A percentile compares a stretch with the other conserved stretches of the same genome.
Conservation (phyloP, 768 basidiomycete genomes). For the Coprinopsis strossmayeri region DNA sequence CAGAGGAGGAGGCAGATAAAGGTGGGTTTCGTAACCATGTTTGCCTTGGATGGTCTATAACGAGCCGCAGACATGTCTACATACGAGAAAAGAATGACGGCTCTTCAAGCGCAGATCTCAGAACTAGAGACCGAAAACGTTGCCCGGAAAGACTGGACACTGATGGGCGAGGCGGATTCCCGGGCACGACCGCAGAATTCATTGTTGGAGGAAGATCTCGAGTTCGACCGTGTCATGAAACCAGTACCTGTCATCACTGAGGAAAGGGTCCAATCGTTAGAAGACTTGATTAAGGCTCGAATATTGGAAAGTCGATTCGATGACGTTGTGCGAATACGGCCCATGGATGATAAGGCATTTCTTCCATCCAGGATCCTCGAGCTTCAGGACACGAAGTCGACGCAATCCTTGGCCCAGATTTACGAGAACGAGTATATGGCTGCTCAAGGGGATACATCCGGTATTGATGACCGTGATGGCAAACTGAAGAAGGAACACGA, state of each 20-base stretch:
- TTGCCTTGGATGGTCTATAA: background rate
- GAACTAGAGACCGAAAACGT: conserved; percentile 83
- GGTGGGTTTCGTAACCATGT: background rate
- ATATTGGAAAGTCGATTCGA: conserved; percentile 85
- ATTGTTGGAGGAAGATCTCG: conserved; percentile 88
- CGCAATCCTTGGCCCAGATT: conserved; percentile 88
- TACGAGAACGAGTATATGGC: conserved; percentile 91
- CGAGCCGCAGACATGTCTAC: conserved; percentile 52
- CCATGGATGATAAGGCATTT: conserved; percentile 80
- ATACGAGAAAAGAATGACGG: conserved; percentile 72
- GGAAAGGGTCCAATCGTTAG: conserved; percentile 71
- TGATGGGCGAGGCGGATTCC: conserved; percentile 86
- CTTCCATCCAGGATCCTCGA: conserved; percentile 87
- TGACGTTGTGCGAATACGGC: conserved; percentile 82
- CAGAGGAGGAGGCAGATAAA: conserved; percentile 50
- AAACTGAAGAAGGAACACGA: conserved; percentile 86
- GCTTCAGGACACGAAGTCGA: conserved; percentile 81
- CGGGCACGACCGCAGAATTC: conserved; percentile 84
- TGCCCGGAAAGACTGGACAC: conserved; percentile 84
- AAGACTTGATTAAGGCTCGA: conserved; percentile 86
- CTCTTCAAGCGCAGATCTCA: conserved; percentile 72
- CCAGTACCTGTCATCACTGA: conserved; percentile 87
- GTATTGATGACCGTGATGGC: conserved; percentile 76
- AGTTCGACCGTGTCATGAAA: conserved; percentile 88
- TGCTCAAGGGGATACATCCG: conserved; percentile 46